phyloP scores from a whole-genome alignment of 2,329 filamentous ascomycete genomes.

The Taxawa tesnikishii region DNA sequence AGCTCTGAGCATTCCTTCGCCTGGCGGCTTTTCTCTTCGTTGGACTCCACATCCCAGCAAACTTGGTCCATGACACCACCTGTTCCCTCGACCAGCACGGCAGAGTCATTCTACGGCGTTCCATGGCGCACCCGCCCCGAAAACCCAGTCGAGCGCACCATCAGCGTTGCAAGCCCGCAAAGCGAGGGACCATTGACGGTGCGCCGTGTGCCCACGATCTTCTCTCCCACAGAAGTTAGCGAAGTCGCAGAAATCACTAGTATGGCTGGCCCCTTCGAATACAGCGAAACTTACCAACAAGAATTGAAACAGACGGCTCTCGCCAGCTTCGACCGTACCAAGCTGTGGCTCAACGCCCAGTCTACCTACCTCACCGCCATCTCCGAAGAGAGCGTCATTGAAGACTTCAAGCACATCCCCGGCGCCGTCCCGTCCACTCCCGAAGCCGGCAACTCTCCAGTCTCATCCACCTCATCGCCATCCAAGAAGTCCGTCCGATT shows the following conservation, averaged over 20 bases:
- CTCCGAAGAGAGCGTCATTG: slow-evolving; percentile 7
- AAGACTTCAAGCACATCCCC: slow-evolving; percentile 16
- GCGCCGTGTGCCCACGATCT: slow-evolving; percentile 33
- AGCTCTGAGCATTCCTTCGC: slow-evolving; percentile 77
- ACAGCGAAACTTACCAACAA: slow-evolving; percentile 61
- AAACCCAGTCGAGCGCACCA: slow-evolving; percentile 51
- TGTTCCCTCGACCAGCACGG: slow-evolving; percentile 76
- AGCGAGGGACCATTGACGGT: slow-evolving; percentile 55
- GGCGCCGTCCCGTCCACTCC: slow-evolving; percentile 19
- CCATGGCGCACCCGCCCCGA: slow-evolving; percentile 48
- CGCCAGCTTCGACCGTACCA: slow-evolving; percentile 72
- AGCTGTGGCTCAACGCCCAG: slow-evolving; percentile 76
- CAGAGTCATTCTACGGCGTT: slow-evolving; percentile 78
- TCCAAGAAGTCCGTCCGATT: slow-evolving; percentile 69
- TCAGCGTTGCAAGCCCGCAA: slow-evolving; percentile 39
- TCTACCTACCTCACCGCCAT: slow-evolving; percentile 45
- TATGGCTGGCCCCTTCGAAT: slow-evolving; percentile 51
- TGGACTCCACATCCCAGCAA: slow-evolving; percentile 61
- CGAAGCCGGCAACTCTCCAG: slow-evolving; percentile 10
- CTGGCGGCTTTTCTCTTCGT: slow-evolving; percentile 82
- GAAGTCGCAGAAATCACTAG: slow-evolving; percentile 38
- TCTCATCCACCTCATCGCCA: slow-evolving; percentile 20
- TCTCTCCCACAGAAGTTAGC: slow-evolving; percentile 23
- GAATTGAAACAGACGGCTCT: slow-evolving; percentile 60
- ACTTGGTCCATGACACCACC: slow-evolving; percentile 59